Base-by-base conservation (phyloP, 768 basidiomycete species). In the Mycena vitilis region DNA sequence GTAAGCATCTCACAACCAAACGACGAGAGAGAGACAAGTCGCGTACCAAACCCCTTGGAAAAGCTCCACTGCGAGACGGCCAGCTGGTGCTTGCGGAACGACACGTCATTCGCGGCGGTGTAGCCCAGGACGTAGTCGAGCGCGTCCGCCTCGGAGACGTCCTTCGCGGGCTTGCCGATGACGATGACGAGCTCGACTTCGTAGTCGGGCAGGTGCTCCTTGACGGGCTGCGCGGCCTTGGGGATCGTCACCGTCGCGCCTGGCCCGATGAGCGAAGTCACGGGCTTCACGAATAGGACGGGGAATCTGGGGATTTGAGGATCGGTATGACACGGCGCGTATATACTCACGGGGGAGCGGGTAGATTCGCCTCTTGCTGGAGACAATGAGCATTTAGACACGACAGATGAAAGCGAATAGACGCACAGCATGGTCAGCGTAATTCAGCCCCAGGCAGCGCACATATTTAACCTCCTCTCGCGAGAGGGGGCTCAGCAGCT, bases 111-210 rank as follows among this genome's bases (percentile, higher is more conserved):
- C 6, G 88, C 91, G 4, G 84, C 91, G 4, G 91, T 93, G 75
- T 95, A 96, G 2, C 88, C 95, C 0, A 96, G 85, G 20, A 96
- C 91, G 73, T 95, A 95, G 76, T 95, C 91, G 48, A 96, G 83
- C 0, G 95, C 95, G 9, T 95, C 89, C 1, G 82, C 88, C 75
- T 93, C 93, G 0, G 88, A 85, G 25, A 97, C 93, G 74, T 96
- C 80, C 82, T 91, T 94, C 16, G 91, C 90, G 1, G 89, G 76
- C 75, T 92, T 94, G 47, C 95, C 94, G 58, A 97, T 92, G 62
- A 96, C 91, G 70, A 97, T 86, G 37, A 87, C 89, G 36, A 95
- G 80, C 71, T 95, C 93, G 61, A 91, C 92, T 73, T 95, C 93
- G 72, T 94, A 95, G 78, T 95, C 93, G 0, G 94, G 88, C 5